Percentiles rank a stretch among this genome's conserved stretches.
Evolutionary conservation across 2,329 filamentous ascomycete species (phyloP).

Genomic region (Monilinia polystroma): DNA sequence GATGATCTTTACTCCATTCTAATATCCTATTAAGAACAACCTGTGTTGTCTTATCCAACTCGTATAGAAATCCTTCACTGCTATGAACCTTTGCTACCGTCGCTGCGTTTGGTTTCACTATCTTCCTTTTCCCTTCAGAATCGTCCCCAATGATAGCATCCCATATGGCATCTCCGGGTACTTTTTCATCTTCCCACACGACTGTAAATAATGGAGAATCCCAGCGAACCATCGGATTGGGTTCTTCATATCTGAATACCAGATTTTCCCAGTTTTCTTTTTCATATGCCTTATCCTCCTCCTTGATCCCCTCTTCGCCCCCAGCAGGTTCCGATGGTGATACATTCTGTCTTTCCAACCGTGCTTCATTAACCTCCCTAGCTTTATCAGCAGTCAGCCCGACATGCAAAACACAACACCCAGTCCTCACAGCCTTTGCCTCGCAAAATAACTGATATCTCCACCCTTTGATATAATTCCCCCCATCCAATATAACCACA

Average conservation of each 20-base stretch:
- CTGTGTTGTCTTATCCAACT: slow-evolving; percentile 76
- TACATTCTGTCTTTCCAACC: slow-evolving; percentile 46
- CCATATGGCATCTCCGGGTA: slow-evolving; percentile 71
- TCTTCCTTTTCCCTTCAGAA: slow-evolving; percentile 60
- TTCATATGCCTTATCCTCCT: slow-evolving; percentile 39
- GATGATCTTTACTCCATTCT: slow-evolving; percentile 64
- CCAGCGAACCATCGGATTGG: slow-evolving; percentile 82
- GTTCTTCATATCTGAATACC: slow-evolving; percentile 76
- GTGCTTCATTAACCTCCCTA: slow-evolving; percentile 57
- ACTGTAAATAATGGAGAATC: slow-evolving; percentile 80
- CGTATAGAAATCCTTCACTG: slow-evolving; percentile 71
- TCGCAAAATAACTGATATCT: slow-evolving; percentile 84
- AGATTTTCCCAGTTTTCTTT: slow-evolving; percentile 40
- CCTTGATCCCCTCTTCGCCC: slow-evolving; percentile 34
- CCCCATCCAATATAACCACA: slow-evolving; percentile 74
- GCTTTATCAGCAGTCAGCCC: slow-evolving; percentile 56
- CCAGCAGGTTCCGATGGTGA: neutral
- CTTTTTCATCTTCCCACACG: slow-evolving; percentile 69
- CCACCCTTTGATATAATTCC: slow-evolving; percentile 91
- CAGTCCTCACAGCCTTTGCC: slow-evolving; percentile 74
- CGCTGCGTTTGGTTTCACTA: slow-evolving; percentile 71
- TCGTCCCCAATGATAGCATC: slow-evolving; percentile 62
- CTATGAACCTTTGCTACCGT: slow-evolving; percentile 67
- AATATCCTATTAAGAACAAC: slow-evolving; percentile 70
- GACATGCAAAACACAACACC: slow-evolving; percentile 70